A percentile compares a stretch with the other conserved stretches of the same genome.
phyloP scores from a whole-genome alignment of 1,284 basidiomycete genomes.

The Trichosporon coremiiforme region DNA sequence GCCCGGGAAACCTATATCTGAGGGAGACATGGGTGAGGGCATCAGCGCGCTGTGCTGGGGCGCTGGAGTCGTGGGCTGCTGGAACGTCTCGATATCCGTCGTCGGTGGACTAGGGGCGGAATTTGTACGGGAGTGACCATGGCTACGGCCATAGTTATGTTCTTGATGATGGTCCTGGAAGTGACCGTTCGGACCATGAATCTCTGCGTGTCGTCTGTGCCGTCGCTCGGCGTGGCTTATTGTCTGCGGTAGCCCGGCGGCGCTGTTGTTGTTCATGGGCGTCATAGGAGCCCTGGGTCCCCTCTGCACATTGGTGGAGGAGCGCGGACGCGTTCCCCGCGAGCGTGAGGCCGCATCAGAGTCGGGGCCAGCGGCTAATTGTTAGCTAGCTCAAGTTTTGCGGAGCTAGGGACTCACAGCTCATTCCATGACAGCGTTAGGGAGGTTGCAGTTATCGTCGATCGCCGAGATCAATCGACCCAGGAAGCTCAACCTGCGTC shows the following conservation, averaged over 20 bases:
- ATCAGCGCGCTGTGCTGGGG: neutral
- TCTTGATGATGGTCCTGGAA: constrained; percentile 9
- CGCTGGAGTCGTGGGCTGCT: constrained; percentile 30
- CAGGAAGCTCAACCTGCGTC: neutral
- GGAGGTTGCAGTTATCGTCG: constrained; percentile 16
- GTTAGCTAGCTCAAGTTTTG: neutral
- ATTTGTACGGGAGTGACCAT: constrained; percentile 33
- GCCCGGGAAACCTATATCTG: neutral
- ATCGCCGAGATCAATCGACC: constrained; percentile 9
- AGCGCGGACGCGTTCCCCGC: constrained; percentile 34
- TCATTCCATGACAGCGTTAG: constrained; percentile 28
- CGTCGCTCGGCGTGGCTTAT: constrained; percentile 20
- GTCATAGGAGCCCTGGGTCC: constrained; percentile 23
- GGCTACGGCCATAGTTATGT: constrained; percentile 8
- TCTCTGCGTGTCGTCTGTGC: constrained; percentile 20
- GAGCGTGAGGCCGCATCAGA: neutral
- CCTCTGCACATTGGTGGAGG: constrained; percentile 44
- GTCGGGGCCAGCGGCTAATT: constrained; percentile 10
- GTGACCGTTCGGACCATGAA: neutral
- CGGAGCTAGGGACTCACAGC: constrained; percentile 16
- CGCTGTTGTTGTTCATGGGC: constrained; percentile 34
- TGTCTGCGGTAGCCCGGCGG: constrained; percentile 18
- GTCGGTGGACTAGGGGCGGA: constrained; percentile 41
- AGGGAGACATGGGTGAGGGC: constrained; percentile 13
- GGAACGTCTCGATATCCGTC: constrained; percentile 30